phyloP scores from a whole-genome alignment of 345 rosid genomes.

The Euclidium syriacum region DNA sequence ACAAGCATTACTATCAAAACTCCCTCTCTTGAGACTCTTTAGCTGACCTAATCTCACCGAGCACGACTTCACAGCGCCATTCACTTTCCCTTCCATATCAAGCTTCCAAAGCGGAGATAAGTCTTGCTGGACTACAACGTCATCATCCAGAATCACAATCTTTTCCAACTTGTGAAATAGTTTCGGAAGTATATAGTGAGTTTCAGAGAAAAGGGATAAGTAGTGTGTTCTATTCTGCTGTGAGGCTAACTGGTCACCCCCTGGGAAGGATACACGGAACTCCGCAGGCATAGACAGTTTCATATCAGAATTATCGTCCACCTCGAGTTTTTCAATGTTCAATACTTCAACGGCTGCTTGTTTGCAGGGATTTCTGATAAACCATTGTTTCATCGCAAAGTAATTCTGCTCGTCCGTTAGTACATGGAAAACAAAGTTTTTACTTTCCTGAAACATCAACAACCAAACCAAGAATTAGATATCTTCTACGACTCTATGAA shows the following conservation, averaged over 20 bases:
- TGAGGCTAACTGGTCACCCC: constrained; percentile 32
- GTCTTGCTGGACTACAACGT: constrained; percentile 82
- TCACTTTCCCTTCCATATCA: constrained; percentile 77
- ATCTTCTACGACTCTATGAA: not conserved
- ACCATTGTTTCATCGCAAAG: constrained; percentile 91
- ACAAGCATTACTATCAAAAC: constrained; percentile 44
- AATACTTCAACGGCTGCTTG: constrained; percentile 62
- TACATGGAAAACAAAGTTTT: constrained; percentile 76
- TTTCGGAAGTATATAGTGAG: constrained; percentile 78
- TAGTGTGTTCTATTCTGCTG: constrained; percentile 55
- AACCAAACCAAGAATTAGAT: constrained; percentile 23
- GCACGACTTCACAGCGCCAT: constrained; percentile 66
- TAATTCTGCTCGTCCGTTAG: constrained; percentile 82
- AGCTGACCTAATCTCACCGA: constrained; percentile 68
- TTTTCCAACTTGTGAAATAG: constrained; percentile 60
- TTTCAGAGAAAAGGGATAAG: constrained; percentile 63
- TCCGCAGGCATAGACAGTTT: constrained; percentile 67
- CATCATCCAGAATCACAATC: constrained; percentile 82
- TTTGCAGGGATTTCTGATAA: constrained; percentile 55
- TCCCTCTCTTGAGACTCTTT: constrained; percentile 41
- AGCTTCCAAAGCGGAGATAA: constrained; percentile 70
- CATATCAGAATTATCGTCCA: constrained; percentile 37
- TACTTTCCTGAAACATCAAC: constrained; percentile 67
- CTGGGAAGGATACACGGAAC: constrained; percentile 61
- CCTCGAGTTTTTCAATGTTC: constrained; percentile 56